Evolutionary conservation across 164 flowering plant genomes (phyloP), one percentile per base, ranked within the genome.

Genomic region (Annona cherimola): DNA sequence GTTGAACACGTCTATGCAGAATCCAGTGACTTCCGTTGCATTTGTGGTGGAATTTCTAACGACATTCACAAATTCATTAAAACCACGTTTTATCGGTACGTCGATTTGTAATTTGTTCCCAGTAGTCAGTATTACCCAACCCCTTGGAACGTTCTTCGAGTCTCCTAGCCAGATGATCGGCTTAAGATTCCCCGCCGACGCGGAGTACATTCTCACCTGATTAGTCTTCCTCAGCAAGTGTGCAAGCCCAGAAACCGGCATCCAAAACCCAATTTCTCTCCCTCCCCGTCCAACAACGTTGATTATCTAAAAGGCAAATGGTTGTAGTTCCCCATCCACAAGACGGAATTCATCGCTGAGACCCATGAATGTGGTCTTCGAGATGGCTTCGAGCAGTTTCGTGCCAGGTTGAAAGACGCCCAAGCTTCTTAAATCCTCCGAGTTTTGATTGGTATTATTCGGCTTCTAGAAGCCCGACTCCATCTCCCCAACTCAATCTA

Each of bases 251-350:
- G 40, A 7, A 7, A 8, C 67, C n/a, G 67, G 75, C 0, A 71
- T 79, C 90, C 90, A 86, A 54, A 45, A 73, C 18, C 85, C 87
- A 35, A 86, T 55, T 16, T 14, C 50, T 44, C 73, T 73, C 40
- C 16, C 78, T 2, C 69, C 76, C 4, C 72, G 42, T 3, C 82
- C 79, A 42, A 68, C 61, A 42, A 84, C 75, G 70, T 86, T 84
- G n/a, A 84, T 26, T 45, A 86, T 78, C 64, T 84, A 55, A 41
- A 78, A 83, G 2, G 50, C 63, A 4, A 74, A 26, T 8, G 79
- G 18, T 39, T 68, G 77, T 40, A 82, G 42, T 12, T 83, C 76
- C 45, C 83, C 80, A 44, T 78, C 69, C 14, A 77, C 75, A 1
- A 87, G 46, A 4, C 59, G 59, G 61, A 85, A 77, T 0, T 79